Conservation (phyloP, 2,329 filamentous ascomycete genomes). For the Helicocarpus griseus region DNA sequence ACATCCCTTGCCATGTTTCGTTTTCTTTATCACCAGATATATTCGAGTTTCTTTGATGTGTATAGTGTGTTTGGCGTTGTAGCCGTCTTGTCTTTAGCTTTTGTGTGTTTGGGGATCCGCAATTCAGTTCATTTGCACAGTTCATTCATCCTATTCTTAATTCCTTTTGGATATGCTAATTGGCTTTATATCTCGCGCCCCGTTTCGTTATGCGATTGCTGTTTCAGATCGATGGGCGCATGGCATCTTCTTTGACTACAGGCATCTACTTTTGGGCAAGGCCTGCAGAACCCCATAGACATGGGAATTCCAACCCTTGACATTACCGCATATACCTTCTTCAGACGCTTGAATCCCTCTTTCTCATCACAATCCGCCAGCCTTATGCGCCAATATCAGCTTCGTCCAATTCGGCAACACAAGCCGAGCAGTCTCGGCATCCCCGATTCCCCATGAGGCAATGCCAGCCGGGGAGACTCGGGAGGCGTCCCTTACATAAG, state of each 20-base stretch:
- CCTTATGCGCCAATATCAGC: neutral
- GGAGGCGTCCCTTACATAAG: neutral
- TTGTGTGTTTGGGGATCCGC: neutral
- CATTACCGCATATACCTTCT: too few species aligned
- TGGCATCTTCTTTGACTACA: too few species aligned
- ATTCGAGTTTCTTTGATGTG: neutral
- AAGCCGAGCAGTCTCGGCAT: neutral
- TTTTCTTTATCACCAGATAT: neutral
- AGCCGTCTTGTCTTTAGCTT: neutral
- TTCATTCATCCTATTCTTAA: neutral
- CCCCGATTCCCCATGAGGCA: neutral
- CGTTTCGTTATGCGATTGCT: neutral
- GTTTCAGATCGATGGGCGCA: neutral
- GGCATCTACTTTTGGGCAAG: too few species aligned
- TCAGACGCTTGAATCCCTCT: too few species aligned
- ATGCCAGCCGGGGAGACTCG: neutral
- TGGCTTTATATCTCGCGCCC: neutral
- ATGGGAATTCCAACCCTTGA: too few species aligned
- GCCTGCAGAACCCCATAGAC: neutral
- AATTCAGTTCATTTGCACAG: neutral
- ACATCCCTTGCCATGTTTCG: neutral
- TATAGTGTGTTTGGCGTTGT: constrained; percentile 4
- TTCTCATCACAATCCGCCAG: too few species aligned
- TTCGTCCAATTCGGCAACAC: neutral
- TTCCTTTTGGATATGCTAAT: neutral